Conservation (phyloP, 805 yeast species). For the Candida ponderosae region DNA sequence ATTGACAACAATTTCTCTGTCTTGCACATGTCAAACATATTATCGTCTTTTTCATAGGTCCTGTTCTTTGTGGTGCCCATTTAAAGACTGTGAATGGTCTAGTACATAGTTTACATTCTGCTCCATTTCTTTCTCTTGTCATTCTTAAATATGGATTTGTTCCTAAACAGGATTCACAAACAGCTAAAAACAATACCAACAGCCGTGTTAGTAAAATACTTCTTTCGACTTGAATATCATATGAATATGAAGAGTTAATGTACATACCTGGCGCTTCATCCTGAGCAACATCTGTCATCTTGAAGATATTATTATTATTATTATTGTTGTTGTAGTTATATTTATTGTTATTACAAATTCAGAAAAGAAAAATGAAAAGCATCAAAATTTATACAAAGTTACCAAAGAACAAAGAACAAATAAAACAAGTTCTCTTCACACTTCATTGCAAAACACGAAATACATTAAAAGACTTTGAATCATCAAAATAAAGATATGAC, state of each 20-base stretch:
- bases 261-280: slow-evolving; percentile 5
- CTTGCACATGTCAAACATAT: slow-evolving; percentile 78
- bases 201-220: too few species aligned
- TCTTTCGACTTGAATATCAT: too few species aligned
- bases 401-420: too few species aligned
- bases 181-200: slow-evolving; percentile 38
- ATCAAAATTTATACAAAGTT: too few species aligned
- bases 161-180: slow-evolving; percentile 74
- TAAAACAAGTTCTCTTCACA: too few species aligned
- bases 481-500: too few species aligned
- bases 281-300: not conserved
- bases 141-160: slow-evolving; percentile 56
- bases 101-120: slow-evolving; percentile 80
- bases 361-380: too few species aligned
- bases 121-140: slow-evolving; percentile 63
- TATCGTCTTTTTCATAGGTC: slow-evolving; percentile 49
- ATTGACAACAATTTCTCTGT: slow-evolving; percentile 78
- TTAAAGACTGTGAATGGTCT: slow-evolving; percentile 75
- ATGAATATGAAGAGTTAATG: too few species aligned
- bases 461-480: too few species aligned
- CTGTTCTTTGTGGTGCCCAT: slow-evolving; percentile 50
- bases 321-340: not conserved
- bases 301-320: not conserved
- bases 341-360: not conserved
- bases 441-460: too few species aligned